phyloP scores from a whole-genome alignment of 169 alveolate genomes.

The Plasmodium billcollinsi region DNA sequence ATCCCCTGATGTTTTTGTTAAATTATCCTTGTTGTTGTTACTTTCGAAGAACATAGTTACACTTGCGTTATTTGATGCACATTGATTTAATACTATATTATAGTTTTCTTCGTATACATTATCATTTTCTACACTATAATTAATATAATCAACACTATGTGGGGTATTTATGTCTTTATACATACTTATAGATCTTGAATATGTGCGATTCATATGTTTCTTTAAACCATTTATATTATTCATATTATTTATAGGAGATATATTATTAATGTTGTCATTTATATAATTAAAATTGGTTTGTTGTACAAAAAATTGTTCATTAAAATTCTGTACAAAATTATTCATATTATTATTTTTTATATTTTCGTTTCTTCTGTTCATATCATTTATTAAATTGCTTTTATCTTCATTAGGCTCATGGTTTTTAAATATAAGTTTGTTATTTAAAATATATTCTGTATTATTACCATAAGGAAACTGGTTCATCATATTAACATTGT shows the following conservation, averaged over 20 bases:
- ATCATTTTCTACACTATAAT: slow-evolving; percentile 17
- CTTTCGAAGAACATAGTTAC: slow-evolving; percentile 3
- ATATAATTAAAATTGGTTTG: slow-evolving; percentile 33
- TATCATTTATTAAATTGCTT: slow-evolving; percentile 2
- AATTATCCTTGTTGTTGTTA: slow-evolving; percentile 13
- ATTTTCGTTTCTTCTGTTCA: no score
- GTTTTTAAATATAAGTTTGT: not conserved
- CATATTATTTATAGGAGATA: slow-evolving; percentile 8
- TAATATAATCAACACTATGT: slow-evolving; percentile 23
- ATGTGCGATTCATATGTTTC: not conserved
- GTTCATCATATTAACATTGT: not conserved
- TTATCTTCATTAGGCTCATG: slow-evolving; percentile 10
- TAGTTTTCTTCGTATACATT: slow-evolving; percentile 2
- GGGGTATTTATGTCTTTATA: slow-evolving; percentile 29
- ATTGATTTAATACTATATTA: slow-evolving; percentile 3
- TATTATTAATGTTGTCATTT: not conserved
- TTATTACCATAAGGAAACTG: not conserved
- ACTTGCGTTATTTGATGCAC: not conserved
- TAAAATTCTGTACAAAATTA: slow-evolving; percentile 9
- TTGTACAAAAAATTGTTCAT: slow-evolving; percentile 33
- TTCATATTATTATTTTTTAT: slow-evolving; percentile 32
- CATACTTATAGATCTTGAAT: slow-evolving; percentile 14
- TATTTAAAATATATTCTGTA: not conserved
- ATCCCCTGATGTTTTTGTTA: not conserved
- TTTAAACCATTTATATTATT: not conserved